phyloP scores from a whole-genome alignment of 2,329 filamentous ascomycete species.

The Aaosphaeria pasadenensis region DNA sequence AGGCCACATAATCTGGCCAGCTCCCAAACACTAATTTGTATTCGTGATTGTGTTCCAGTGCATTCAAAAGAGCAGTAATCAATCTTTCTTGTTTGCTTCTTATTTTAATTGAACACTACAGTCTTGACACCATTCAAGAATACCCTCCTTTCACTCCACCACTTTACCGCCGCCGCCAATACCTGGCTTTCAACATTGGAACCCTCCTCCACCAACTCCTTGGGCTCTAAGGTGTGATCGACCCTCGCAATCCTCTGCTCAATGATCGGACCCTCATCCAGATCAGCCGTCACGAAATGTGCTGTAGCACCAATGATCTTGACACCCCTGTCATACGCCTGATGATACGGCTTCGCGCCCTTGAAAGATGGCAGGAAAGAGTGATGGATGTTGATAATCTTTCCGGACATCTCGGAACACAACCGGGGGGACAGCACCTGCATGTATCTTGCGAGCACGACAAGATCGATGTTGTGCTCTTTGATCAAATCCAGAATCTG shows the following conservation, averaged over 20 bases:
- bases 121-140: conserved; percentile 79
- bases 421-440: conserved; percentile 74
- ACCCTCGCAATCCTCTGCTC: conserved; percentile 78
- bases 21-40: too few relatives aligned
- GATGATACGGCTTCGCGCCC: conserved; percentile 84
- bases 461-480: conserved; percentile 69
- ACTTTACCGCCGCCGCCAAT: conserved; percentile 76
- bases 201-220: conserved; percentile 74
- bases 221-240: conserved; percentile 72
- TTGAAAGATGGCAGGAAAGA: conserved; percentile 85
- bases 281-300: conserved; percentile 80
- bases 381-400: conserved; percentile 92
- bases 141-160: conserved; percentile 74
- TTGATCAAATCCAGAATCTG: conserved; percentile 68
- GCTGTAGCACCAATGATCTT: conserved; percentile 87
- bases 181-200: conserved; percentile 84
- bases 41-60: too few relatives aligned
- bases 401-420: conserved; percentile 75
- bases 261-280: conserved; percentile 85
- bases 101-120: conserved; percentile 63
- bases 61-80: too few relatives aligned
- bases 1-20: too few relatives aligned
- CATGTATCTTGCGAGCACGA: conserved; percentile 84
- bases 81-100: too few relatives aligned
- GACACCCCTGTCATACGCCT: conserved; percentile 80